Conservation (phyloP, 176 grass and related monocot genomes). For the maize (Zea mays) region DNA sequence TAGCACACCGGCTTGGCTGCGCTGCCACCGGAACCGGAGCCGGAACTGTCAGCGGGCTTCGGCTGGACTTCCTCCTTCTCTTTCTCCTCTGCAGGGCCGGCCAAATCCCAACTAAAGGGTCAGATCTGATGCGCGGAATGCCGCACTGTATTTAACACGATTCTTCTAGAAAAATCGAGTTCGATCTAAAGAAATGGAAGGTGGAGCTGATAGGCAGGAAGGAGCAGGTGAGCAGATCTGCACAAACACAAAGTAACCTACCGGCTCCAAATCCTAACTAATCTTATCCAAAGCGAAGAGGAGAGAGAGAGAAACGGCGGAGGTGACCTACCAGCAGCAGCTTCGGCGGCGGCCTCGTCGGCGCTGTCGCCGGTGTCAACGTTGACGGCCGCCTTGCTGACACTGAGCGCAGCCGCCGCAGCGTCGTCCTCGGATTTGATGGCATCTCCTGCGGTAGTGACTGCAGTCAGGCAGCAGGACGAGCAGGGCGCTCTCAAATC, state of each 20-base stretch:
- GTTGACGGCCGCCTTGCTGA: not conserved
- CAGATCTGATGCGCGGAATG: slow-evolving; percentile 41
- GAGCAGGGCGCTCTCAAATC: slow-evolving; percentile 21
- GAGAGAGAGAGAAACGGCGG: not conserved
- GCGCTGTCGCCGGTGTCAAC: slow-evolving; percentile 7
- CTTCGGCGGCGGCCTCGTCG: not conserved
- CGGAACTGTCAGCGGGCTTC: not conserved
- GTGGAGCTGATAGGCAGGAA: not conserved
- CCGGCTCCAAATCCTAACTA: slow-evolving; percentile 19
- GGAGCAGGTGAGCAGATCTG: slow-evolving; percentile 45
- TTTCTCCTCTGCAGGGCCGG: slow-evolving; percentile 4
- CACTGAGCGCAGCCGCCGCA: not conserved
- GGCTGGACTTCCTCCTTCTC: slow-evolving; percentile 17
- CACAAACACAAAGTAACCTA: slow-evolving; percentile 14
- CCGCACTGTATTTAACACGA: not conserved
- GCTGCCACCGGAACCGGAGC: not conserved
- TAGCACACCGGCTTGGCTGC: slow-evolving; percentile 41
- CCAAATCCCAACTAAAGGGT: slow-evolving; percentile 9
- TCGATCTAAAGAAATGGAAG: slow-evolving; percentile 26
- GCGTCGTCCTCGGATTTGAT: slow-evolving; percentile 47
- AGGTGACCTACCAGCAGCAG: slow-evolving; percentile 17
- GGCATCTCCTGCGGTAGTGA: slow-evolving; percentile 18
- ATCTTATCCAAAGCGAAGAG: not conserved
- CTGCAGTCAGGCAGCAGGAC: slow-evolving; percentile 32
- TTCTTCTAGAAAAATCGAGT: not conserved